Percentiles rank a stretch among this genome's conserved stretches.
Evolutionary conservation across 768 basidiomycete genomes (phyloP).

Genomic region (Gyrodon lividus): DNA sequence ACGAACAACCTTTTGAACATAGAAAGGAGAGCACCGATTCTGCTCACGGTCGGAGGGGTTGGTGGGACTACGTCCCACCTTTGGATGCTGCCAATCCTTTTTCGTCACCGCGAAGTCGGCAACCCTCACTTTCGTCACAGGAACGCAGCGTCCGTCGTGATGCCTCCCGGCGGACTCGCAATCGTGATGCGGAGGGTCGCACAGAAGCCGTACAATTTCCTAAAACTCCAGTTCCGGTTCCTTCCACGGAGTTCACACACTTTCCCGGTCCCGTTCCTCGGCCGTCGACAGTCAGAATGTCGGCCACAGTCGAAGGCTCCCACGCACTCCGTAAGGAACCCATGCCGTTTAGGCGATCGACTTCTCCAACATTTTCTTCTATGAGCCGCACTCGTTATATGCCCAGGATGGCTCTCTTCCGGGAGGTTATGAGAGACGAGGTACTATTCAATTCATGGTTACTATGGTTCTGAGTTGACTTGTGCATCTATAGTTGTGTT

Average conservation of each 20-base stretch:
- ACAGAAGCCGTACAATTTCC: not conserved
- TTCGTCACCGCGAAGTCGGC: not conserved
- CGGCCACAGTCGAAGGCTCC: constrained; percentile 7
- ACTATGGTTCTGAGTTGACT: not conserved
- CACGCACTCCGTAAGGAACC: constrained; percentile 12
- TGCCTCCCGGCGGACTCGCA: not conserved
- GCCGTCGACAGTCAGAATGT: constrained; percentile 15
- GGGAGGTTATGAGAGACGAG: constrained; percentile 60
- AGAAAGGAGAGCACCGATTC: constrained; percentile 5
- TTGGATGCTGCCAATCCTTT: constrained; percentile 3
- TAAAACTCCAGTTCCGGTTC: constrained; percentile 3
- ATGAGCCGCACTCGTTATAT: constrained; percentile 47
- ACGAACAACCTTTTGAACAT: constrained; percentile 15
- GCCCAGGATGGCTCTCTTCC: constrained; percentile 53
- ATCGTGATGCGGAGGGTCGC: not conserved
- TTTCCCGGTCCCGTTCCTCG: constrained; percentile 5
- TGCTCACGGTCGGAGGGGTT: constrained; percentile 36
- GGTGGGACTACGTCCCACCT: constrained; percentile 57
- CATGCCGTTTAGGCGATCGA: constrained; percentile 8
- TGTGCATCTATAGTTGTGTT: constrained; percentile 42
- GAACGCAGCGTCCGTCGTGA: constrained; percentile 5
- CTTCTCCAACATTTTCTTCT: constrained; percentile 30
- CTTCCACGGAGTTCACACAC: constrained; percentile 3
- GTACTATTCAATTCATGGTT: constrained; percentile 35
- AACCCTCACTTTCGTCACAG: constrained; percentile 2